These are phyloP conservation scores for Pecoramyces ruminantium DNA, from an alignment of 192 early-diverging fungal genomes.

Conservation along the genomic window DNA sequence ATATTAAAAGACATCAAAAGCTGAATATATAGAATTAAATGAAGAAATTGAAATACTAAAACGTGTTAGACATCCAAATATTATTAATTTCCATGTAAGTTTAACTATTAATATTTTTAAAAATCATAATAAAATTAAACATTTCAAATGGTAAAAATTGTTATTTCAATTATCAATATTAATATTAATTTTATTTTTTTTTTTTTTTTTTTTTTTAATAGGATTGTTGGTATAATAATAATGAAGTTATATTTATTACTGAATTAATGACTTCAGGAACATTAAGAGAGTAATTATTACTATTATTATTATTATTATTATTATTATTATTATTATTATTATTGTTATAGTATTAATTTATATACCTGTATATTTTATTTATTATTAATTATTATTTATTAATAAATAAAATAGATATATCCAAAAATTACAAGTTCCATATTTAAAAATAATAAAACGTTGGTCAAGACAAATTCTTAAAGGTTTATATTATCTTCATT, in stretches of 20 bases:
- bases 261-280: conserved; percentile 82
- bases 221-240: conserved; percentile 26
- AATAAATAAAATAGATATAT: conserved; percentile 26
- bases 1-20: background rate
- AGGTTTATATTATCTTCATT: conserved; percentile 65
- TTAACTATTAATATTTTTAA: too few relatives aligned
- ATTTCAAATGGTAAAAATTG: too few relatives aligned
- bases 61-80: conserved; percentile 58
- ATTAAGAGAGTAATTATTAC: conserved; percentile 46
- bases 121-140: too few relatives aligned
- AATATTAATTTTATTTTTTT: background rate
- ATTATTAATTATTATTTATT: background rate
- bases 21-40: background rate
- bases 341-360: too few relatives aligned
- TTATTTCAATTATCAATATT: too few relatives aligned
- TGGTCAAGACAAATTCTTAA: conserved; percentile 69
- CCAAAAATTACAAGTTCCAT: conserved; percentile 48
- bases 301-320: background rate
- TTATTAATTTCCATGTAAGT: conserved; percentile 25
- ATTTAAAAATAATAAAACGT: conserved; percentile 57
- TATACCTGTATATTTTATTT: background rate
- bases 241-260: conserved; percentile 68
- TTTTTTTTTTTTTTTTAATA: conserved; percentile 3
- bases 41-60: conserved; percentile 64
- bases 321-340: conserved; percentile 7